Evolutionary conservation across 441 rosid species (phyloP).

Genomic region (Croton setiger): DNA sequence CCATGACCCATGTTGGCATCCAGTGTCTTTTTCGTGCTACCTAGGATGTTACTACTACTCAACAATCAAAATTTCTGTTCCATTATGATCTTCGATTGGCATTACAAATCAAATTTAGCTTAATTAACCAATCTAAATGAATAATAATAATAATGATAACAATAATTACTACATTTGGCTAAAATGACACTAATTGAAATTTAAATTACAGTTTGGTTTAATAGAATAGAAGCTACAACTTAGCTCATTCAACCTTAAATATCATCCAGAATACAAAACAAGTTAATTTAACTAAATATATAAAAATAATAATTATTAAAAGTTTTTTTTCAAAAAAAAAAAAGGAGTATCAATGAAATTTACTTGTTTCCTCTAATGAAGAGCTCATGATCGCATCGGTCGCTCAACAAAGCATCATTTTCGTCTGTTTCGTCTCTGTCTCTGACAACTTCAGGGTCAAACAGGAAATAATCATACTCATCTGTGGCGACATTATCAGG

Average conservation of each 20-base stretch:
- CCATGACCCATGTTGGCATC: no score
- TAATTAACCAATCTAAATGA: not conserved
- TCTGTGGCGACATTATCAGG: slow-evolving; percentile 31
- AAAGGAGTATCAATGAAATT: not conserved
- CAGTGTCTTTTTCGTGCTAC: no score
- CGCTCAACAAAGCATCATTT: slow-evolving; percentile 36
- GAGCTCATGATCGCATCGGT: slow-evolving; percentile 72
- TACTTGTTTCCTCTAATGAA: slow-evolving; percentile 83
- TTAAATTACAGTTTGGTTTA: not conserved
- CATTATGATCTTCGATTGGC: not conserved
- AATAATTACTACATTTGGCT: not conserved
- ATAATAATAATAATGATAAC: not conserved
- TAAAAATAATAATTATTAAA: no score
- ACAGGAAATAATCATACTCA: slow-evolving; percentile 78
- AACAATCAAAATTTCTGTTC: not conserved
- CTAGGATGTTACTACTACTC: no score
- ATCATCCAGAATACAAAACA: not conserved
- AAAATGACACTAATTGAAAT: not conserved
- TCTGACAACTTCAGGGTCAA: slow-evolving; percentile 57
- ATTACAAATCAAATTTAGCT: not conserved
- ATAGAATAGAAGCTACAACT: not conserved
- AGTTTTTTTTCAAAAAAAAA: not conserved
- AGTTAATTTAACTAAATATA: not conserved
- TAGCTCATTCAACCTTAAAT: not conserved
- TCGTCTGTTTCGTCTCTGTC: slow-evolving; percentile 40